A percentile compares a stretch with the other conserved stretches of the same genome.
These are phyloP conservation scores for Talaromyces atroroseus DNA, from an alignment of 2,329 filamentous ascomycete genomes.

Conservation along the genomic window DNA sequence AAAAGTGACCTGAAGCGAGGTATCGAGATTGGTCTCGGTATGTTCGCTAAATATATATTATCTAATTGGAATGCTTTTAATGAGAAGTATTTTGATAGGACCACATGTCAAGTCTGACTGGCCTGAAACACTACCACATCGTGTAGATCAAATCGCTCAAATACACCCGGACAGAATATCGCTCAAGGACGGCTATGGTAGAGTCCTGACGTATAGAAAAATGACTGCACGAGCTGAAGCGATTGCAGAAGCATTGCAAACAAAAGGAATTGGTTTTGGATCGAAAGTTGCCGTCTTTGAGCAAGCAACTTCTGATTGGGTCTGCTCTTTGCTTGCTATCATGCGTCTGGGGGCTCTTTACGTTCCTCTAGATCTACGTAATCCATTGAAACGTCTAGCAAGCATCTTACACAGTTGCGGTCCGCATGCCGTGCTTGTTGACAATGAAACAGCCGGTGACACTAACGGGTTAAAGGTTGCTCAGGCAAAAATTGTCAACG, in stretches of 20 bases:
- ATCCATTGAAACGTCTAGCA: conserved; percentile 26
- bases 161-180: conserved; percentile 14
- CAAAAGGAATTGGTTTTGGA: conserved; percentile 16
- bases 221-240: conserved; percentile 28
- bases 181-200: conserved; percentile 24
- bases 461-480: no score
- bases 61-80: no score
- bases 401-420: conserved; percentile 24
- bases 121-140: conserved; percentile 31
- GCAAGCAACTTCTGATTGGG: conserved; percentile 30
- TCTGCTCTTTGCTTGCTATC: conserved; percentile 30
- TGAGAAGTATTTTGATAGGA: no score
- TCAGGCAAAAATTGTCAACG: no score
- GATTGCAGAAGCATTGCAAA: conserved; percentile 29
- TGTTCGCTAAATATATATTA: no score
- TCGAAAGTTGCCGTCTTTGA: conserved; percentile 42
- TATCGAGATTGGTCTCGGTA: no score
- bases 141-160: conserved; percentile 31
- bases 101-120: no score
- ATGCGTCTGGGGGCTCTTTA: conserved; percentile 31
- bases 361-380: conserved; percentile 36
- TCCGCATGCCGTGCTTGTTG: conserved; percentile 25
- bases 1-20: no score
- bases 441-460: conserved; percentile 11
- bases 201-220: conserved; percentile 32